Conservation (phyloP, 78 protist genomes). For the Dictyostelium discoideum region DNA sequence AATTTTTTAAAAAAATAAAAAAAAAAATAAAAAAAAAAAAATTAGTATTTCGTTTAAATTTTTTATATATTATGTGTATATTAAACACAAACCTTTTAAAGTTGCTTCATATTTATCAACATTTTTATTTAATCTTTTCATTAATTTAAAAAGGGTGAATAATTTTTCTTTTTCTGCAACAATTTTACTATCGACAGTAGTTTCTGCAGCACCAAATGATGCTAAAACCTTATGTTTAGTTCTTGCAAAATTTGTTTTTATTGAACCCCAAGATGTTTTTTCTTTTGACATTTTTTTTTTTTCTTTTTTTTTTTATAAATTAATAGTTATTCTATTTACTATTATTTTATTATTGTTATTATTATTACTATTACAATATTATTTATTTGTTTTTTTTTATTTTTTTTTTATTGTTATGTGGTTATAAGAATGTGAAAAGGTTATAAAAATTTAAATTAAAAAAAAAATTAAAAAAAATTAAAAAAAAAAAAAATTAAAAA, state of each 20-base stretch:
- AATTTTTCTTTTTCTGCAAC: conserved; percentile 47
- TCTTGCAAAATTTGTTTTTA: conserved; percentile 66
- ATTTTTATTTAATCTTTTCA: conserved; percentile 66
- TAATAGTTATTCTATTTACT: too few relatives aligned
- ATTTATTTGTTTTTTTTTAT: not conserved
- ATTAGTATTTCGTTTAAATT: too few relatives aligned
- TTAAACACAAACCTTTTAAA: conserved; percentile 13
- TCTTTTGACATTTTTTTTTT: not conserved
- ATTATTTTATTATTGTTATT: not conserved
- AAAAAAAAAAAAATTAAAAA: not conserved
- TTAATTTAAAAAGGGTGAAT: conserved; percentile 54
- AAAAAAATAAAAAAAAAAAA: too few relatives aligned
- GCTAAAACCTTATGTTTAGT: conserved; percentile 66
- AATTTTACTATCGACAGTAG: conserved; percentile 65
- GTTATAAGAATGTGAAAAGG: not conserved
- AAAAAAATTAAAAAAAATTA: not conserved
- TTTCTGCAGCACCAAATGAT: conserved; percentile 68
- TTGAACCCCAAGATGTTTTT: conserved; percentile 38
- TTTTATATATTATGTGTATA: not conserved
- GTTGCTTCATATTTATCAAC: conserved; percentile 61
- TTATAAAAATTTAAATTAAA: not conserved
- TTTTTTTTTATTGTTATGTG: not conserved
- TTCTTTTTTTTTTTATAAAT: not conserved
- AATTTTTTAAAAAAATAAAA: not conserved
- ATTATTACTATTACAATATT: not conserved